These are phyloP conservation scores for Sedum album DNA, from an alignment of 164 flowering plant genomes.

Conservation along the genomic window DNA sequence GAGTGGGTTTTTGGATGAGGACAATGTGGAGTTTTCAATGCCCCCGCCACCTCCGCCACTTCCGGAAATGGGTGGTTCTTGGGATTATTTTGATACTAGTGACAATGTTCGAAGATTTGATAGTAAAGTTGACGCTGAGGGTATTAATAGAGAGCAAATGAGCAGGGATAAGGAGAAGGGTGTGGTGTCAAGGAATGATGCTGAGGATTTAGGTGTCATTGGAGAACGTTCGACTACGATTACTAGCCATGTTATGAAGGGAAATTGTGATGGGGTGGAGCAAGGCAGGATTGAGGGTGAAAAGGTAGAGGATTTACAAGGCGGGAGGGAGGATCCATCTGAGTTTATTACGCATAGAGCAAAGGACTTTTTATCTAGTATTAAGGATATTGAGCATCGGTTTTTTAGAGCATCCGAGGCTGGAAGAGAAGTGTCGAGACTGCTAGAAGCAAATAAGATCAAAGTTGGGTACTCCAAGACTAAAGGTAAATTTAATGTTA, in stretches of 20 bases:
- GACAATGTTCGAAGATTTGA: slow-evolving; percentile 41
- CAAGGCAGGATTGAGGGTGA: slow-evolving; percentile 23
- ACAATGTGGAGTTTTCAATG: slow-evolving; percentile 26
- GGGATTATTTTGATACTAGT: slow-evolving; percentile 80
- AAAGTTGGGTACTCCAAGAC: slow-evolving; percentile 47
- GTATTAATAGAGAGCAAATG: slow-evolving; percentile 9
- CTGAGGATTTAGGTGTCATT: not conserved
- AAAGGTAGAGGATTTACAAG: slow-evolving; percentile 19
- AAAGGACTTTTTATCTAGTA: slow-evolving; percentile 84
- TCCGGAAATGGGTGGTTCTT: slow-evolving; percentile 45
- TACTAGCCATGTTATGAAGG: slow-evolving; percentile 3
- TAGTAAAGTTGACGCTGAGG: slow-evolving; percentile 13
- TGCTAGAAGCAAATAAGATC: slow-evolving; percentile 83
- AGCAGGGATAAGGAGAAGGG: not conserved
- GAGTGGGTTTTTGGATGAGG: slow-evolving; percentile 37
- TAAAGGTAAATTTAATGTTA: slow-evolving; percentile 40
- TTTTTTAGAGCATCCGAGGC: slow-evolving; percentile 87
- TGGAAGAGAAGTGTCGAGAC: slow-evolving; percentile 79
- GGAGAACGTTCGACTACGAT: not conserved
- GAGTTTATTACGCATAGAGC: slow-evolving; percentile 93
- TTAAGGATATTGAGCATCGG: slow-evolving; percentile 79
- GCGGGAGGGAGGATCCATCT: slow-evolving; percentile 81
- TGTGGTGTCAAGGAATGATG: not conserved
- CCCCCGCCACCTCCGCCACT: slow-evolving; percentile 58
- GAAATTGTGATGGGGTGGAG: slow-evolving; percentile 18